Base-by-base conservation (phyloP, 441 rosid genomes). In the Hura crepitans region DNA sequence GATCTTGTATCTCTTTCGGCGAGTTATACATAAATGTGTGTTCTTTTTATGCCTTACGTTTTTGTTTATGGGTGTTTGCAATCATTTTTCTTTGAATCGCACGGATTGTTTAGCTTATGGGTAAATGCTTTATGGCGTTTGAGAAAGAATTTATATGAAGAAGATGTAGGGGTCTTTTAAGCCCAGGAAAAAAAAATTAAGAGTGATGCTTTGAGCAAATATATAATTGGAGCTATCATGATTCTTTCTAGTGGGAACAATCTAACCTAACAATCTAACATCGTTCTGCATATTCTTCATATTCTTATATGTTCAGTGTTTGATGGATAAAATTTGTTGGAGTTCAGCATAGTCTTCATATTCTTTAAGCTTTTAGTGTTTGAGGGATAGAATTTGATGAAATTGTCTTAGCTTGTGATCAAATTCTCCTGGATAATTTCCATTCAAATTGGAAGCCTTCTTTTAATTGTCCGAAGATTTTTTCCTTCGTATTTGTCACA, bases 41-140 rank as follows among this genome's bases (percentile, higher is more conserved):
- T 28, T 70, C 37, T 18, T 49, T 59, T 70, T 60, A 27, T 70
- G 59, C 66, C 59, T 60, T 57, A 20, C 1, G 15, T 57, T n/a
- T 58, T 12, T 37, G 13, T 27, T 46, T 61, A 10, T 37, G 46
- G 27, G 22, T 33, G 13, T 42, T 10, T 8, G 10, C 45, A 15
- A 12, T 15, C 35, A 27, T 8, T 60, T 15, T 33, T 9, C n/a
- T 35, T 33, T 18, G 2, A 31, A 17, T 35, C 0, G 39, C 35
- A 58, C 4, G 20, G 20, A 2, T 17, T 28, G n/a, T 30, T 17
- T 57, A 10, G 31, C 15, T 54, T 20, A 31, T 17, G 37, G 3
- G 5, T 2, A 57, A 30, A 2, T 0, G 2, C 2, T 31, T 31
- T 31, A 30, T 51, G 56, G 9, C 1, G n/a, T 58, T 59, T 59